A percentile compares a stretch with the other conserved stretches of the same genome.
These are phyloP conservation scores for Chenopodium suecicum DNA, from an alignment of 148 eudicot genomes.

Conservation along the genomic window DNA sequence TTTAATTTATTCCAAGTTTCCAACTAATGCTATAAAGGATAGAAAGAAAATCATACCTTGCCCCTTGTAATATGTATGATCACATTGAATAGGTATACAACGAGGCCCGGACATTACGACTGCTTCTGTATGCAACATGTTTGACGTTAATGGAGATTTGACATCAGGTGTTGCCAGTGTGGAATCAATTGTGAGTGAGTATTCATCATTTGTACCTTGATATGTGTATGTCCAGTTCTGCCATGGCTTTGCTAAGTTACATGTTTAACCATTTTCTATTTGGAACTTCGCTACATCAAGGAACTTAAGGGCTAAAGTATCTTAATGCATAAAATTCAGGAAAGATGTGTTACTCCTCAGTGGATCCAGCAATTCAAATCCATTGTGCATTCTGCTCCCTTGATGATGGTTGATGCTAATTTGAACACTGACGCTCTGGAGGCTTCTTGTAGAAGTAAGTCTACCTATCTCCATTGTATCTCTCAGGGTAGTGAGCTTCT, in stretches of 20 bases:
- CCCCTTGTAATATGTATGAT: background rate
- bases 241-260: constrained; percentile 4
- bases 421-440: constrained; percentile 60
- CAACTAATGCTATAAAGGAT: background rate
- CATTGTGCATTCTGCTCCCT: constrained; percentile 50
- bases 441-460: constrained; percentile 69
- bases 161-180: constrained; percentile 87
- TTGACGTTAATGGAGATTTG: constrained; percentile 77
- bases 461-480: background rate
- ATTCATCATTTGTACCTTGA: constrained; percentile 10
- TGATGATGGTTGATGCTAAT: constrained; percentile 94
- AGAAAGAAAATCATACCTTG: no score
- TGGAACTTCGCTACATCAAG: background rate
- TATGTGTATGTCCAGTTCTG: constrained; percentile 9
- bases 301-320: background rate
- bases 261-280: background rate
- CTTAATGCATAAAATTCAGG: constrained; percentile 44
- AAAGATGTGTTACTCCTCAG: constrained; percentile 62
- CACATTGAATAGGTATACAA: constrained; percentile 53
- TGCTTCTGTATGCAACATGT: constrained; percentile 73
- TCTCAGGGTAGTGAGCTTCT: background rate
- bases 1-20: background rate
- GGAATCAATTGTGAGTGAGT: constrained; percentile 68
- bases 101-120: constrained; percentile 57
- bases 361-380: constrained; percentile 65